A percentile compares a stretch with the other conserved stretches of the same genome.
Evolutionary conservation across 352 stramenopile genomes (phyloP).

Genomic region (Globisporangium acanthophoron): DNA sequence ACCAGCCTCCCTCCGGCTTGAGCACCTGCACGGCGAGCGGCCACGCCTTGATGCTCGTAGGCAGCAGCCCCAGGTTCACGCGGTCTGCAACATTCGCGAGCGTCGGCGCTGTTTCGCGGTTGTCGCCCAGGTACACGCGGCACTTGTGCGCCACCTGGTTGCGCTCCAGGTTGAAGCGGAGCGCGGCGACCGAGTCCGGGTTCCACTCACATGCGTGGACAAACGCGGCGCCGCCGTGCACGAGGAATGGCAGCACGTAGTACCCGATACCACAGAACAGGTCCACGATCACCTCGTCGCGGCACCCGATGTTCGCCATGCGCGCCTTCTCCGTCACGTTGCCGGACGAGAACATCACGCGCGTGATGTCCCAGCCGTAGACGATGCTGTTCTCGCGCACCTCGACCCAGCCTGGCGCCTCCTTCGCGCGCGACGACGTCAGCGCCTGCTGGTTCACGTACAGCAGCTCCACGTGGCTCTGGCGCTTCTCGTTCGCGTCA

Average conservation of each 20-base stretch:
- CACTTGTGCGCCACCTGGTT: constrained; percentile 88
- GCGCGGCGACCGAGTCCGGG: constrained; percentile 84
- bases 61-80: constrained; percentile 93
- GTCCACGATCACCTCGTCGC: constrained; percentile 90
- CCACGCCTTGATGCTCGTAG: constrained; percentile 94
- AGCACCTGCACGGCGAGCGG: constrained; percentile 88
- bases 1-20: constrained; percentile 84
- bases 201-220: constrained; percentile 97
- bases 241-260: constrained; percentile 94
- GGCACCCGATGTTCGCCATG: constrained; percentile 85
- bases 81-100: constrained; percentile 84
- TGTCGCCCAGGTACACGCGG: constrained; percentile 87
- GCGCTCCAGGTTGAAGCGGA: constrained; percentile 89
- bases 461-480: constrained; percentile 71
- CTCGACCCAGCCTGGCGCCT: constrained; percentile 68
- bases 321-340: constrained; percentile 96
- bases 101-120: constrained; percentile 66
- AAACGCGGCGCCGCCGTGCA: constrained; percentile 85
- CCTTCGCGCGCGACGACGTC: constrained; percentile 23
- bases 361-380: constrained; percentile 94
- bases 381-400: constrained; percentile 92
- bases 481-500: constrained; percentile 68
- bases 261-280: constrained; percentile 98
- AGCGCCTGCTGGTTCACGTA: constrained; percentile 47
- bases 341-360: constrained; percentile 96